phyloP scores from a whole-genome alignment of 2,329 filamentous ascomycete species.

The Stylonectria norvegica region DNA sequence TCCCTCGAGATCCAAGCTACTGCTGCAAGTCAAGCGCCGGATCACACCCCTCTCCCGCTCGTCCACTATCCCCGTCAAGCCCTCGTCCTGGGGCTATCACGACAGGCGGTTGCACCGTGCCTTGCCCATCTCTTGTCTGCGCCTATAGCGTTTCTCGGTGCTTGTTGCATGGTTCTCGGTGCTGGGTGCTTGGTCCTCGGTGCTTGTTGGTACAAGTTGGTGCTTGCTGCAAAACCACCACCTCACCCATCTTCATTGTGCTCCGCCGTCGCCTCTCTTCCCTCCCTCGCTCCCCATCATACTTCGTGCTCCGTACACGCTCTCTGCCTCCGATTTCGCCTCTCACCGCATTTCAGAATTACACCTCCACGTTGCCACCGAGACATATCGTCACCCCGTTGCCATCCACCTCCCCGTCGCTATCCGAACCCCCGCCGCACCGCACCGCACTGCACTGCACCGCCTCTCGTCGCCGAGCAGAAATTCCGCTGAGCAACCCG shows the following conservation, averaged over 20 bases:
- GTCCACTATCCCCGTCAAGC: slow-evolving; percentile 22
- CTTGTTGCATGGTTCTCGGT: too few relatives aligned
- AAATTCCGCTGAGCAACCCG: slow-evolving; percentile 12
- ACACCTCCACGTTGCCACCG: slow-evolving; percentile 22
- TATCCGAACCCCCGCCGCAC: too few relatives aligned
- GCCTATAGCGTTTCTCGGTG: slow-evolving; percentile 19
- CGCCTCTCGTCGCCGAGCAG: slow-evolving; percentile 16
- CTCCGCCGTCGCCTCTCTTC: slow-evolving; percentile 12
- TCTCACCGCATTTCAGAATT: slow-evolving; percentile 23
- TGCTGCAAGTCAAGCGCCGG: slow-evolving; percentile 32
- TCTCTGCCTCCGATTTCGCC: slow-evolving; percentile 4
- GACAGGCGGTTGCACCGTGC: slow-evolving; percentile 23
- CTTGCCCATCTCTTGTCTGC: slow-evolving; percentile 15
- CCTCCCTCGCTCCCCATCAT: slow-evolving; percentile 7
- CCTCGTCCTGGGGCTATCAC: slow-evolving; percentile 24
- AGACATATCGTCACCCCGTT: slow-evolving; percentile 28
- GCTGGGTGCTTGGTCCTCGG: too few relatives aligned
- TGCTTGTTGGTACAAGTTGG: slow-evolving; percentile 12
- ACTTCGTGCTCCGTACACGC: slow-evolving; percentile 10
- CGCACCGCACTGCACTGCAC: slow-evolving; percentile 17
- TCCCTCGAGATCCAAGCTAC: slow-evolving; percentile 25
- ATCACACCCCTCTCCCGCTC: slow-evolving; percentile 29
- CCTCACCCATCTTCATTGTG: slow-evolving; percentile 20
- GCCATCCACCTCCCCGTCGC: slow-evolving; percentile 22
- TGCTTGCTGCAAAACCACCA: slow-evolving; percentile 28